Percentiles rank a stretch among this genome's conserved stretches.
phyloP scores from a whole-genome alignment of 1,284 basidiomycete species.

The Boletellus sp. region DNA sequence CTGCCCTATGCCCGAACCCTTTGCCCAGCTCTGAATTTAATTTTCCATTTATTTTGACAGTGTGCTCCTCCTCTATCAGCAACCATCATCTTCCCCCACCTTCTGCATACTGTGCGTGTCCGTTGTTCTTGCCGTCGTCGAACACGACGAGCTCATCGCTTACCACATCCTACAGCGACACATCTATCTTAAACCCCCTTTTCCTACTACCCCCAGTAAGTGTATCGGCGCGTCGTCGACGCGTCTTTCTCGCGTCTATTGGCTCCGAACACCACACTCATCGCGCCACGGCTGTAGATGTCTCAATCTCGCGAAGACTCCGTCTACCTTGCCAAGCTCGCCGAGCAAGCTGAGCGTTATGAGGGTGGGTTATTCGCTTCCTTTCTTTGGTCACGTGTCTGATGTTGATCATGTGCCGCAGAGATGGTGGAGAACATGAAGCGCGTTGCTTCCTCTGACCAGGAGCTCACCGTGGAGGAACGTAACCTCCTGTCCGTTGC shows the following conservation, averaged over 20 bases:
- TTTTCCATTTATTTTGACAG: slow-evolving; percentile 44
- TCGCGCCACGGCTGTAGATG: slow-evolving; percentile 50
- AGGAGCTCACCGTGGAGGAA: slow-evolving; percentile 98
- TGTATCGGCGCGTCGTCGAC: slow-evolving; percentile 29
- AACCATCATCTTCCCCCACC: slow-evolving; percentile 43
- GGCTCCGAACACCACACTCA: slow-evolving; percentile 19
- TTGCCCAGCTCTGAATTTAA: slow-evolving; percentile 49
- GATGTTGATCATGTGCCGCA: slow-evolving; percentile 35
- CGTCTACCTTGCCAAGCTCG: slow-evolving; percentile 99
- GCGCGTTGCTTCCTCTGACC: slow-evolving; percentile 92
- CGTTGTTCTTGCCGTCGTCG: slow-evolving; percentile 31
- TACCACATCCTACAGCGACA: slow-evolving; percentile 13
- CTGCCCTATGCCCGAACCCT: slow-evolving; percentile 44
- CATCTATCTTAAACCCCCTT: slow-evolving; percentile 17
- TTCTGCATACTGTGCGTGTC: slow-evolving; percentile 31
- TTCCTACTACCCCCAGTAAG: slow-evolving; percentile 35
- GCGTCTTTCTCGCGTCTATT: slow-evolving; percentile 29
- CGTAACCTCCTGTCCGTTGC: slow-evolving; percentile 98
- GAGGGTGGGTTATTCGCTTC: slow-evolving; percentile 63
- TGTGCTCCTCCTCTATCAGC: slow-evolving; percentile 43
- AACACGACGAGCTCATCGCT: slow-evolving; percentile 31
- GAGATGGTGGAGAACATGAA: slow-evolving; percentile 99
- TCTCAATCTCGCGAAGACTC: slow-evolving; percentile 90
- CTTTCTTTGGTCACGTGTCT: slow-evolving; percentile 9
- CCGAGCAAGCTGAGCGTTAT: slow-evolving; percentile 97